Base-by-base conservation (phyloP, 2,329 filamentous ascomycete species). In the Talaromyces amestolkiae region DNA sequence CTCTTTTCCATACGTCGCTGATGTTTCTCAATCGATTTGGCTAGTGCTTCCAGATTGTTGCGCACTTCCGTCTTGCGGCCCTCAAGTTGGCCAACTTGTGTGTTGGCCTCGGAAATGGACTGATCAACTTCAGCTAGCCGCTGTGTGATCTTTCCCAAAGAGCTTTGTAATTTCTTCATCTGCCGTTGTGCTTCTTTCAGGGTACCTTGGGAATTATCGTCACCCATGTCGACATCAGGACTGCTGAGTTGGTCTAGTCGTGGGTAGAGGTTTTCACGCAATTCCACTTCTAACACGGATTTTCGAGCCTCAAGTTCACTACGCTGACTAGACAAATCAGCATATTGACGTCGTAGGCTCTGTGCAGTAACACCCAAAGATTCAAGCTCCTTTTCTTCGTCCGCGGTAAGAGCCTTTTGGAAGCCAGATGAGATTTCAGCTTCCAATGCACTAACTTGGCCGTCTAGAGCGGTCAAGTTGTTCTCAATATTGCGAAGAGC, bases 1-100 rank as follows among this genome's bases (percentile, higher is more conserved):
- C 89, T 93, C 83, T 94, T 97, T 75, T 97, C 93, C 83, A 98
- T 91, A 58, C 87, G 86, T 78, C 93, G 93, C 79, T 97, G 92
- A 70, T 94, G 88, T 74, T 89, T 92, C 74, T 94, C 90, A 69
- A 98, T 95, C 39, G 86, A 86, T 61, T 85, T 85, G 2, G 91
- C 88, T 63, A 96, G 85, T 54, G 93, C 90, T 72, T 92, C 89
- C 70, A 93, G 87, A 63, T 87, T 83, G 49, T 89, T 85, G 74
- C 93, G 88, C 71, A 87, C 90, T 68, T 91, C 84, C 0, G 83
- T 80, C 65, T 83, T 85, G 37, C 76, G 79, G 77, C 89, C 72
- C 82, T 89, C 83, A 5, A 90, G 78, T 65, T 87, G 80, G 35
- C 83, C 79, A 31, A 91, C 81, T 61, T 86, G 81, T 35, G 78